phyloP scores from a whole-genome alignment of 768 basidiomycete species.

The Panus rudis region DNA sequence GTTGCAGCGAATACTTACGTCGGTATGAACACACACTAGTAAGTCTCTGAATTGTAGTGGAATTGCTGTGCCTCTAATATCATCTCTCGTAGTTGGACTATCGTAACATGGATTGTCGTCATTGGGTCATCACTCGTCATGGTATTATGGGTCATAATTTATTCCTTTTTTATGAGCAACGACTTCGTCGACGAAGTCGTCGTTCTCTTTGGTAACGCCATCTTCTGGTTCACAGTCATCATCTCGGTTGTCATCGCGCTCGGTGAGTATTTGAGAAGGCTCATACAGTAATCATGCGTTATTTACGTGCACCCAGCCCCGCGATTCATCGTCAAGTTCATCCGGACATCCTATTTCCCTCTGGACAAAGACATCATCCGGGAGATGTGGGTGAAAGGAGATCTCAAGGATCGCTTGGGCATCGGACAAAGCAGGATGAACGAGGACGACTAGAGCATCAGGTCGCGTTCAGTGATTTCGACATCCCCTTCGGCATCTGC shows the following conservation, averaged over 20 bases:
- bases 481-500: too few species aligned
- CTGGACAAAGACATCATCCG: slow-evolving; percentile 87
- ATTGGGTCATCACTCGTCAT: slow-evolving; percentile 76
- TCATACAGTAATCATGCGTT: too few species aligned
- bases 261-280: slow-evolving; percentile 34
- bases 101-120: slow-evolving; percentile 78
- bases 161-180: slow-evolving; percentile 69
- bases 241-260: slow-evolving; percentile 66
- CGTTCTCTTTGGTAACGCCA: slow-evolving; percentile 69
- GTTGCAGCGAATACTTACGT: slow-evolving; percentile 86
- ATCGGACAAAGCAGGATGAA: slow-evolving; percentile 51
- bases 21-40: slow-evolving; percentile 87
- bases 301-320: slow-evolving; percentile 56
- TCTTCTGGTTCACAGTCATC: slow-evolving; percentile 79
- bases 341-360: slow-evolving; percentile 65
- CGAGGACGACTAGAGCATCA: too few species aligned
- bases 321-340: slow-evolving; percentile 71
- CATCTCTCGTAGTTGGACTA: slow-evolving; percentile 54
- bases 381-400: slow-evolving; percentile 84
- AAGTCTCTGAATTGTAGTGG: slow-evolving; percentile 32
- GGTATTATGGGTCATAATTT: slow-evolving; percentile 83
- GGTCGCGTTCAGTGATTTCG: too few species aligned
- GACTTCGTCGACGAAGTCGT: slow-evolving; percentile 70
- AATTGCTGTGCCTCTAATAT: slow-evolving; percentile 6
- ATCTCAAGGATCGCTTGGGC: slow-evolving; percentile 77